Conservation (phyloP, 176 grass and related monocot genomes). For the Chloris gayana region DNA sequence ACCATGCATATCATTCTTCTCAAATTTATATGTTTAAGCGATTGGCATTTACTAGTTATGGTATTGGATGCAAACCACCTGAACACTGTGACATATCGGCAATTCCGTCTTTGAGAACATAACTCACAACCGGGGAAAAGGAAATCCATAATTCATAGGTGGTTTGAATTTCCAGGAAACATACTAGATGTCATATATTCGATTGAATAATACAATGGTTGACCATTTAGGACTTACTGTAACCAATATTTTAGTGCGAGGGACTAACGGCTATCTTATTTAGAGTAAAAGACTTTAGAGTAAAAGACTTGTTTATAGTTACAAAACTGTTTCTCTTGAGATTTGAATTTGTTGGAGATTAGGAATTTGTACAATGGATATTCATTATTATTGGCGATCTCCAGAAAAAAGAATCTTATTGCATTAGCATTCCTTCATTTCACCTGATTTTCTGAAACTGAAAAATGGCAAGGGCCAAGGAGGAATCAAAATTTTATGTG, state of each 20-base stretch:
- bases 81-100: not conserved
- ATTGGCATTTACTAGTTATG: not conserved
- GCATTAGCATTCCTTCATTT: constrained; percentile 2
- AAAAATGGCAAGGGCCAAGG: not conserved
- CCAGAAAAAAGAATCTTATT: not conserved
- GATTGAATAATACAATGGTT: not conserved
- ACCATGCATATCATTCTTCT: constrained; percentile 6
- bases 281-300: not conserved
- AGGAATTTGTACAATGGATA: not conserved
- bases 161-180: not conserved
- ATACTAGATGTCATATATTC: not conserved
- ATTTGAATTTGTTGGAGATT: not conserved
- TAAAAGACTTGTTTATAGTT: not conserved
- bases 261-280: not conserved
- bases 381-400: not conserved
- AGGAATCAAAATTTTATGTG: not conserved
- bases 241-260: constrained; percentile 5
- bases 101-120: not conserved
- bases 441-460: constrained; percentile 9
- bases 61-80: constrained; percentile 5
- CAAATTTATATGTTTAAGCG: constrained; percentile 8
- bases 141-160: not conserved
- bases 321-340: not conserved
- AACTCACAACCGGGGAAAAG: not conserved
- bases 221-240: not conserved